phyloP scores from a whole-genome alignment of 768 basidiomycete genomes.

The Tephrocybe sp. region DNA sequence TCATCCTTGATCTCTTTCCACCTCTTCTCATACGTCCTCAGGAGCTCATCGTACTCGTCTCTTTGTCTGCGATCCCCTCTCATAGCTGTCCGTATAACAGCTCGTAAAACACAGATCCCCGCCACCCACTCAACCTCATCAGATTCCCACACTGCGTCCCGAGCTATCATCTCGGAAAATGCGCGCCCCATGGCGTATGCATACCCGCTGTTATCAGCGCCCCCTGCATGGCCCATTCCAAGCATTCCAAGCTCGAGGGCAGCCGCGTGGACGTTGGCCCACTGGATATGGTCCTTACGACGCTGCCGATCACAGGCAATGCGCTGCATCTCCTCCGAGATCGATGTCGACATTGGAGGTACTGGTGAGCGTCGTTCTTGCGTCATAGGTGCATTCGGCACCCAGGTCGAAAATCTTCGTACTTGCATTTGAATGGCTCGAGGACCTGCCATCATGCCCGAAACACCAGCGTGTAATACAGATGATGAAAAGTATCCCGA shows the following conservation, averaged over 20 bases:
- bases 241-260: constrained; percentile 59
- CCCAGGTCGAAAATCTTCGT: constrained; percentile 56
- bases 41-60: constrained; percentile 51
- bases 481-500: constrained; percentile 46
- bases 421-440: constrained; percentile 59
- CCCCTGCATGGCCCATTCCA: constrained; percentile 35
- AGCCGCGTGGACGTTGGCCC: constrained; percentile 65
- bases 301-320: constrained; percentile 58
- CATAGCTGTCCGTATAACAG: constrained; percentile 53
- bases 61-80: constrained; percentile 44
- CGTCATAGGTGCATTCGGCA: constrained; percentile 25
- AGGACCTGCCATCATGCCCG: constrained; percentile 53
- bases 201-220: constrained; percentile 40
- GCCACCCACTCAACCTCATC: constrained; percentile 72
- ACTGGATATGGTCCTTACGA: constrained; percentile 62
- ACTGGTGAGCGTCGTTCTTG: constrained; percentile 11
- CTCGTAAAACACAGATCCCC: constrained; percentile 55
- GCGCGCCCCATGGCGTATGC: constrained; percentile 40
- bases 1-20: constrained; percentile 75
- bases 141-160: constrained; percentile 64
- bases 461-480: constrained; percentile 50
- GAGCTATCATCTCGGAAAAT: constrained; percentile 57
- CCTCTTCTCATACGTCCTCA: constrained; percentile 57
- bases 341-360: constrained; percentile 16
- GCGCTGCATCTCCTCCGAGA: constrained; percentile 56